phyloP scores from a whole-genome alignment of 2,329 filamentous ascomycete species.

The Ramichloridium luteum region DNA sequence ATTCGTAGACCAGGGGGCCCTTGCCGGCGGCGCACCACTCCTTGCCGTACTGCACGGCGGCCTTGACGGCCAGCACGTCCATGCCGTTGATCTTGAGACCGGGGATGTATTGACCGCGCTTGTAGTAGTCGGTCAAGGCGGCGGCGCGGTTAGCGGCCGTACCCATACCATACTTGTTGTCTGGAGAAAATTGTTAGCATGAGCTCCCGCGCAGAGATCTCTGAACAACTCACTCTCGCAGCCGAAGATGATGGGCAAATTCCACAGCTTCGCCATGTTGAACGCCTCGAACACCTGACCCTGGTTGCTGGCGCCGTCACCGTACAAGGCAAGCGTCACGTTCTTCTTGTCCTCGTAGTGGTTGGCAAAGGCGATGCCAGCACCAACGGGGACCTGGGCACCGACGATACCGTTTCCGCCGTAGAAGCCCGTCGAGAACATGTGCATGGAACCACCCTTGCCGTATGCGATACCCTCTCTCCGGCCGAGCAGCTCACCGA shows the following conservation, averaged over 20 bases:
- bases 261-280: conserved; percentile 99
- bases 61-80: conserved; percentile 97
- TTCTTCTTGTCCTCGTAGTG: conserved; percentile 84
- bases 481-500: conserved; percentile 88
- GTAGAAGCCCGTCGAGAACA: conserved; percentile 97
- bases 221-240: conserved; percentile 72
- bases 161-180: conserved; percentile 99
- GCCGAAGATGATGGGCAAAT: conserved; percentile 85
- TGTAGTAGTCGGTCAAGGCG: conserved; percentile 98
- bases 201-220: not conserved
- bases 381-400: conserved; percentile 93
- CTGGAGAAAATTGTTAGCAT: conserved; percentile 35
- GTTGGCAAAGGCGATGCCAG: conserved; percentile 92
- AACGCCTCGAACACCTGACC: conserved; percentile 99
- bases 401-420: conserved; percentile 98
- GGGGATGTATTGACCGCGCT: conserved; percentile 98
- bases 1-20: conserved; percentile 92
- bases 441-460: conserved; percentile 99
- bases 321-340: conserved; percentile 80
- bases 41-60: conserved; percentile 87
- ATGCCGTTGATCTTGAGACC: conserved; percentile 99
- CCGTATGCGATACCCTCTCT: conserved; percentile 95
- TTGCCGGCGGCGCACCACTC: conserved; percentile 72
- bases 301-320: conserved; percentile 97
- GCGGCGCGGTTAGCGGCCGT: conserved; percentile 89